Base-by-base conservation (phyloP, 768 basidiomycete species). In the Trametes cingulata region DNA sequence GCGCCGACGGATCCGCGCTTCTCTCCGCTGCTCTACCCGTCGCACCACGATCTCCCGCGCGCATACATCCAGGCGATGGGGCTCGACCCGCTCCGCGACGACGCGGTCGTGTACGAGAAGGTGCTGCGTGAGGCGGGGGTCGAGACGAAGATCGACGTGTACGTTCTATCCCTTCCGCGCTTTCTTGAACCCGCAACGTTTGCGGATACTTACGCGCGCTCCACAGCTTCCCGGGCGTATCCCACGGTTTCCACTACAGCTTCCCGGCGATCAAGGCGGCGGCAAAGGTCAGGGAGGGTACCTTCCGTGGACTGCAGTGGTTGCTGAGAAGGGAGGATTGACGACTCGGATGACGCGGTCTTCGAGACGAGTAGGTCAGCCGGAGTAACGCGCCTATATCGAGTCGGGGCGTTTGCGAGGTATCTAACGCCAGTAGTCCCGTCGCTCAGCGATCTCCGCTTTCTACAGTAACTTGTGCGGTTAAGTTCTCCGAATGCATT, bases 31-130 rank as follows among this genome's bases (percentile, higher is more conserved):
- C 59, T 72, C 0, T 59, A 58, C 15, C 27, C 56, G n/a, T 61
- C 66, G 10, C 68, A 66, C 57, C 52, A 41, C 14, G 67, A 61
- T 9, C 53, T 72, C 7, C 61, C 72, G 0, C 66, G 66, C 3
- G 59, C 64, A 22, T 71, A 65, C 52, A 56, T 72, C 15, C 71
- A 71, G 36, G 60, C 68, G n/a, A 40, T 50, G 43, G 71, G 68
- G 2, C 35, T 59, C 14, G 71, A 74, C 48, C 65, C 67, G 7
- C 42, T 72, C 27, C 63, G 72, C 22, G 73, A 74, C 47, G 73
- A 74, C 35, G 71, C 63, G 2, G 27, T 69, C 12, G 48, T 71
- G 6, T 73, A 71, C 50, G 71, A 65, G 36, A 59, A 63, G 37
- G 33, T 65, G 3, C 58, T 72, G 13, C 56, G 65, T 8, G 67